These are phyloP conservation scores for Dactylellina leptospora DNA, from an alignment of 2,329 filamentous ascomycete genomes.

Conservation along the genomic window DNA sequence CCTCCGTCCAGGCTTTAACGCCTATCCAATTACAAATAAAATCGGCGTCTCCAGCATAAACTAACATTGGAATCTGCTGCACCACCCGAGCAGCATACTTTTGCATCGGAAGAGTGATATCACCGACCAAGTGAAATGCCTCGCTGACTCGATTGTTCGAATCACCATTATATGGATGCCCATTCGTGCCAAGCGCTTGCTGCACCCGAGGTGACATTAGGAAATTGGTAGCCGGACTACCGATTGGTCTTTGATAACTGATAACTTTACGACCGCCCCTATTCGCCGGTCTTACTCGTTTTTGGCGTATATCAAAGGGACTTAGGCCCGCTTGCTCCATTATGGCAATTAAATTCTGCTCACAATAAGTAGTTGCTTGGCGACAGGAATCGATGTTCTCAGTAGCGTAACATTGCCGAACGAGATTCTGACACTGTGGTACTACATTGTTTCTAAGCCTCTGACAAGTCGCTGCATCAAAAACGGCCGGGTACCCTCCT, in stretches of 20 bases:
- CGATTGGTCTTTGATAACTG: not conserved
- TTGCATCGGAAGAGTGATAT: slow-evolving; percentile 97
- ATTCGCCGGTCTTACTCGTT: too few relatives aligned
- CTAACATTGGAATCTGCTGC: slow-evolving; percentile 88
- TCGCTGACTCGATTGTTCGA: slow-evolving; percentile 82
- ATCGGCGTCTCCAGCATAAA: slow-evolving; percentile 90
- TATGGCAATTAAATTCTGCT: slow-evolving; percentile 89
- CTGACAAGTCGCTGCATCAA: slow-evolving; percentile 78
- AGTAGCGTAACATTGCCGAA: slow-evolving; percentile 88
- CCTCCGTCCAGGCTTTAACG: slow-evolving; percentile 95
- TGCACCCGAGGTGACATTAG: not conserved
- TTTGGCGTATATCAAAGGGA: slow-evolving; percentile 70
- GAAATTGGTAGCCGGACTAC: not conserved
- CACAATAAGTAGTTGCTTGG: slow-evolving; percentile 95
- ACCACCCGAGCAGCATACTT: slow-evolving; percentile 84
- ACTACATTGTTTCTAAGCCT: slow-evolving; percentile 92
- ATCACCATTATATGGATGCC: slow-evolving; percentile 76
- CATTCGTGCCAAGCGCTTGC: slow-evolving; percentile 75
- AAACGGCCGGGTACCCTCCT: slow-evolving; percentile 88
- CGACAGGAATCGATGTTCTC: slow-evolving; percentile 93
- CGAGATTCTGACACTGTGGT: slow-evolving; percentile 82
- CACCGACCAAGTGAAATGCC: slow-evolving; percentile 97
- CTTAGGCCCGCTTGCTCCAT: slow-evolving; percentile 86
- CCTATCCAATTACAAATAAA: slow-evolving; percentile 94
- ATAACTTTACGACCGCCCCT: not conserved